A percentile compares a stretch with the other conserved stretches of the same genome.
Conservation (phyloP, 345 rosid genomes). For the Eucalyptus marginata region DNA sequence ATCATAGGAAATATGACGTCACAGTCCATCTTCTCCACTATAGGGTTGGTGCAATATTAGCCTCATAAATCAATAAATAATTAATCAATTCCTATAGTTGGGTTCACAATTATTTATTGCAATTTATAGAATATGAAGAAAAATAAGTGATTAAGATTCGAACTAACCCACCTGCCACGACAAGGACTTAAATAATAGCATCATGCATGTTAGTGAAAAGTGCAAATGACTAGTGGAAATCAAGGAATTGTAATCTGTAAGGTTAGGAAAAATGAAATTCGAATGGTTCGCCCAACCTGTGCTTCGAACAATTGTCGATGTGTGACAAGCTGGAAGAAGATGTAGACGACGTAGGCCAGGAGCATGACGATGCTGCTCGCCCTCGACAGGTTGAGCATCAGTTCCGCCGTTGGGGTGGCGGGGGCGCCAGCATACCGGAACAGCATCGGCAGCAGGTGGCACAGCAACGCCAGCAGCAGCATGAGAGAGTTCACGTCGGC, state of each 20-base stretch:
- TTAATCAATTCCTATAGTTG: background rate
- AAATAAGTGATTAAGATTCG: background rate
- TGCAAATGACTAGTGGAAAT: background rate
- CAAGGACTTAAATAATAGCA: background rate
- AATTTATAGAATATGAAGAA: background rate
- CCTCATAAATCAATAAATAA: background rate
- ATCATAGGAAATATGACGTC: background rate
- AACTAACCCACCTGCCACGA: background rate
- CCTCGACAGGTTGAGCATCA: conserved; percentile 55
- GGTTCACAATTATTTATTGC: background rate
- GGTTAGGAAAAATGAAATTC: background rate
- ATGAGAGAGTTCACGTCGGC: conserved; percentile 72
- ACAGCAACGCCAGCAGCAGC: conserved; percentile 60
- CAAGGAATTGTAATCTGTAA: background rate
- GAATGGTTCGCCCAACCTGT: conserved; percentile 19
- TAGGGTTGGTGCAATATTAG: background rate
- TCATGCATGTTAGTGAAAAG: background rate
- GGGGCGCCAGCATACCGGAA: conserved; percentile 28
- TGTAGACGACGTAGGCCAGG: conserved; percentile 55
- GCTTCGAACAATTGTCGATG: conserved; percentile 69
- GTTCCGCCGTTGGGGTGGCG: conserved; percentile 4
- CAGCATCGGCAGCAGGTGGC: conserved; percentile 65
- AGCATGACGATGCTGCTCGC: conserved; percentile 82
- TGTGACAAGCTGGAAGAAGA: conserved; percentile 71
- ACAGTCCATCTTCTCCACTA: background rate